Base-by-base conservation (phyloP, 176 grass and related monocot species). In the Rhipidocladum racemiflorum region DNA sequence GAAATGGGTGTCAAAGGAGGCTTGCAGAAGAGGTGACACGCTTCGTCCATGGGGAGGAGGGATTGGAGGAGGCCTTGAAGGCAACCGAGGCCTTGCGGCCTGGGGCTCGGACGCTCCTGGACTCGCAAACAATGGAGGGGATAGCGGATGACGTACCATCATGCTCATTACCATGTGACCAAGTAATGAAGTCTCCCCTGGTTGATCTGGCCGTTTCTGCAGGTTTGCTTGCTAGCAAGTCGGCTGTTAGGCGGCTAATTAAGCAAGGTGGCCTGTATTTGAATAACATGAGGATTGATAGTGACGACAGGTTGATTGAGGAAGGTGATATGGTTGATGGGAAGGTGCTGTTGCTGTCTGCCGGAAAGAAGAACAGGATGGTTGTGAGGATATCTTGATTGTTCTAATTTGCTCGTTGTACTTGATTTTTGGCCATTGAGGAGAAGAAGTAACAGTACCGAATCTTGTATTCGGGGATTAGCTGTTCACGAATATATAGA, bases 331-430 rank as follows among this genome's bases (percentile, higher is more conserved):
- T 99, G 83, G 82, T 79, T 89, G 89, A 95, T 50, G 96, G 91
- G 13, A 99, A 95, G 74, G 63, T 95, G 51, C 59, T 99, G 54
- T 70, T 99, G 51, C 83, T 99, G 76, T 99, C 92, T 87, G 91
- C 96, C 18, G 92, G 89, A 82, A 99, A 94, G 78, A 97, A 97
- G 82, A 99, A 99, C 53, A 99, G 95, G 90, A 99, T 95, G 89
- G 91, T 95, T 76, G 81, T 99, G 72, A 95, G 87, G 65, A 85
- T 99, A 88, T 90, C 85, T 79, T 94, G 84, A 94, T 70, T 85
- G 17, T 18, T 93, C 15, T 80, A 81, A 56, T 70, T 77, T 83
- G 16, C 56, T 87, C 9, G 15, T 83, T 61, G 29, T 84, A 81
- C 78, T 70, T 64, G 6, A 48, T 62, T 51, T 83, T 85, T 78